Base-by-base conservation (phyloP, 495 filamentous ascomycete genomes). In the Aspergillus carlsbadensis region DNA sequence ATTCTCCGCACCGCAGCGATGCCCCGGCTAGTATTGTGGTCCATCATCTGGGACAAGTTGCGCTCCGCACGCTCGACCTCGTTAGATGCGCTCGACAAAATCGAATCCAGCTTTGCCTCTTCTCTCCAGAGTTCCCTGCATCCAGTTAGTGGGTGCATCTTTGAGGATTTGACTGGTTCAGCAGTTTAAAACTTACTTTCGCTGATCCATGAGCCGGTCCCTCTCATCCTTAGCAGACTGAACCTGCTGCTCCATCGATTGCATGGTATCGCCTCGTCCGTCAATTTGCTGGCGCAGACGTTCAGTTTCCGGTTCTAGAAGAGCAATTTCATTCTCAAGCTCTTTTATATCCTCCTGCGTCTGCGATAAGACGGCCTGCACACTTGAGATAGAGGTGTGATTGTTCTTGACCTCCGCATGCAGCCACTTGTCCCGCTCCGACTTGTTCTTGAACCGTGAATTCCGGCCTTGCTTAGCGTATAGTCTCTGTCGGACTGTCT, bases 391-490 rank as follows among this genome's bases (percentile, higher is more conserved):
- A 5, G 87, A 86, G 22, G 79, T 77, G 57, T 90, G 87, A 47
- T 88, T 86, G n/a, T 92, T 88, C 40, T 89, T 80, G 60, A 98
- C 87, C 66, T 96, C 87, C 41, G 83, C 81, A 47, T 85, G 83
- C 17, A 99, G 77, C 79, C 81, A 96, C 36, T 83, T 82, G 65
- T 99, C 95, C 2, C 94, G 86, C 63, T 97, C 91, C 3, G 81
- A 83, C 71, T 96, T 96, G 64, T 81, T 93, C 65, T 82, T 88
- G 73, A 96, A 98, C 52, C 89, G 87, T 29, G 87, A 85, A 65
- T 88, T 91, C n/a, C 92, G 86, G 36, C 90, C 89, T 71, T 98
- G 95, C 70, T 99, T 99, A 45, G 89, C 90, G 62, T 96, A 92
- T 14, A 99, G 78, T 22, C 92, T 85, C 61, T 88, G 87, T 37